These are phyloP conservation scores for Raffaelea arxii DNA, from an alignment of 2,329 filamentous ascomycete species.

Conservation along the genomic window DNA sequence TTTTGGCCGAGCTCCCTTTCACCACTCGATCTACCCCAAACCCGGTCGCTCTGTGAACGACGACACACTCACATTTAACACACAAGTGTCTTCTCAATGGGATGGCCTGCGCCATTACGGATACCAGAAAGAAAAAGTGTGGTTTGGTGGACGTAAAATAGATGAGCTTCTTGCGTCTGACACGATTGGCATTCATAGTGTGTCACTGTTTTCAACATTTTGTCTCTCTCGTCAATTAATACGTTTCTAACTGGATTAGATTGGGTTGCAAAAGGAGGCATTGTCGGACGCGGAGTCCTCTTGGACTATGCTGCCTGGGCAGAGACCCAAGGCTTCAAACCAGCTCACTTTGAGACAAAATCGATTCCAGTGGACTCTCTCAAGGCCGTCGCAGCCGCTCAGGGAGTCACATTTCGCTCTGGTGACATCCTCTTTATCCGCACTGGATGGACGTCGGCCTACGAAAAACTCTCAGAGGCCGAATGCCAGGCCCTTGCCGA, in stretches of 20 bases:
- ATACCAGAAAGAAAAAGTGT: constrained; percentile 11
- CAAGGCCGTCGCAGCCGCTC: constrained; percentile 30
- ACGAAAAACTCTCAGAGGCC: constrained; percentile 13
- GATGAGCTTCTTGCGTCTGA: constrained; percentile 27
- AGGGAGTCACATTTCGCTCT: constrained; percentile 29
- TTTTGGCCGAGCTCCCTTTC: not conserved
- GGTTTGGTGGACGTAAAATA: not conserved
- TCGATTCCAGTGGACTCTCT: constrained; percentile 33
- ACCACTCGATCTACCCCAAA: not conserved
- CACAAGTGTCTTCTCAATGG: constrained; percentile 35
- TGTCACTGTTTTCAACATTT: too few relatives aligned
- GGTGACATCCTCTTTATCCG: constrained; percentile 50
- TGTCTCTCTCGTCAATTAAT: constrained; percentile 14
- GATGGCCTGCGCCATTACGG: constrained; percentile 33
- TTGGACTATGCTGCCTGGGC: constrained; percentile 42
- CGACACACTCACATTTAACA: constrained; percentile 34
- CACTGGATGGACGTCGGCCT: constrained; percentile 37
- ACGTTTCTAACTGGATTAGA: constrained; percentile 15
- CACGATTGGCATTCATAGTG: constrained; percentile 18
- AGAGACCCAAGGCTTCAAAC: constrained; percentile 18
- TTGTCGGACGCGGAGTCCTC: constrained; percentile 36
- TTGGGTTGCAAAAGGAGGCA: constrained; percentile 26
- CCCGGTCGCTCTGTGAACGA: constrained; percentile 10
- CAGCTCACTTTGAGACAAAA: constrained; percentile 26
- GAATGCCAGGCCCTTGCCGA: constrained; percentile 13